Base-by-base conservation (phyloP, 768 basidiomycete species). In the Lactifluus hygrophoroides region DNA sequence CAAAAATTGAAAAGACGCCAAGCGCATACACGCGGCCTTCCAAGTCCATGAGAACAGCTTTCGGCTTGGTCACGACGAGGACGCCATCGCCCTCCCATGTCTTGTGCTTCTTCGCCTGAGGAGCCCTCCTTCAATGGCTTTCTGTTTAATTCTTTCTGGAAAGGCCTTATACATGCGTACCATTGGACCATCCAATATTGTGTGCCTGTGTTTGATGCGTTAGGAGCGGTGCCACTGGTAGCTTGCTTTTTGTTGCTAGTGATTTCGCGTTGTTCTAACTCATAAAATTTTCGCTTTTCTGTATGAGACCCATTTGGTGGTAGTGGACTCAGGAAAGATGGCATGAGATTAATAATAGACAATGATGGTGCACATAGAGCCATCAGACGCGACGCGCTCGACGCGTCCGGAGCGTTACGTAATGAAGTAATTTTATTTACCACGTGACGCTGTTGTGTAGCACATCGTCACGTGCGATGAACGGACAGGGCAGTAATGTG, bases 41-140 rank as follows among this genome's bases (percentile, higher is more conserved):
- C 8, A 74, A 68, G 64, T 86, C 82, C 58, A 81, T 81, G 27
- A 89, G 69, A 3, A 72, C 77, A 48, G 77, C 79, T 65, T 73
- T 68, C 8, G 51, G 53, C 45, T 69, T 71, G 57, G 66, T 76
- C 17, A 82, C 73, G 10, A 81, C 80, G 5, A 89, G 75, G n/a
- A 86, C 76, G 37, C 77, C 85, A 65, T 86, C 89, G 37, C 88
- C 90, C 52, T 94, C 90, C 92, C 92, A 94, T 0, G 87, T 91
- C 69, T 92, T 91, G 66, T 93, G 85, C 71, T 94, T 94, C 73
- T 82, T 88, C 38, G 76, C 74, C 69, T 90, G 87, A 44, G 77
- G 84, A 45, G 73, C 78, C 58, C 87, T 73, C 87, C 86, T 88
- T 54, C 3, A 3, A 44, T 37, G 35, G 35, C 28, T 42, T 23